Conservation (phyloP, 208 protist species). For the Crithidia sp. region DNA sequence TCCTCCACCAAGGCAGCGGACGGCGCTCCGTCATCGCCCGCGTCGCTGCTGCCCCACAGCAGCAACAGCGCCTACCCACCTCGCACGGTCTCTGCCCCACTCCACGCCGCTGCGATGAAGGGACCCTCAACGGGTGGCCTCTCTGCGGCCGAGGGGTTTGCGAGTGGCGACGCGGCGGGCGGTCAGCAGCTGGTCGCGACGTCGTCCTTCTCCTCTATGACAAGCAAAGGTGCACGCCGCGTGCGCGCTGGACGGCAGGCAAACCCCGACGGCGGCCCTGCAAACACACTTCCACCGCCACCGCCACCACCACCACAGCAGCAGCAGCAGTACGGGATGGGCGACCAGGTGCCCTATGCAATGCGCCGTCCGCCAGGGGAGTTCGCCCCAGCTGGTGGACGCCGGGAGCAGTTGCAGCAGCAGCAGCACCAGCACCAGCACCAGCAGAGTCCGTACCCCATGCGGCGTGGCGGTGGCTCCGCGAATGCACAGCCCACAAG, state of each 20-base stretch:
- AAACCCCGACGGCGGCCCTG: background rate
- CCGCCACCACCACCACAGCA: conserved; percentile 7
- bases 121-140: too few species aligned
- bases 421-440: background rate
- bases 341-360: background rate
- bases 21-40: too few species aligned
- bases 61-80: background rate
- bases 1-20: too few species aligned
- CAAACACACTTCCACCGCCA: background rate
- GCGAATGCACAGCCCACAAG: too few species aligned
- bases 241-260: conserved; percentile 1
- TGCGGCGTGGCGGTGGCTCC: conserved; percentile 1
- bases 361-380: background rate
- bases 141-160: too few species aligned
- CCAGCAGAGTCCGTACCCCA: background rate
- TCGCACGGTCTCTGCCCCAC: conserved; percentile 4
- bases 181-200: background rate
- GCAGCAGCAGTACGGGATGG: background rate
- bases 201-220: too few species aligned
- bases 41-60: background rate
- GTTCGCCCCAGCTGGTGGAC: too few species aligned
- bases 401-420: background rate
- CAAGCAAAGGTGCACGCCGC: background rate
- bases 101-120: conserved; percentile 1
- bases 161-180: too few species aligned